These are phyloP conservation scores for Vigna angularis DNA, from an alignment of 306 rosid genomes.

Conservation along the genomic window DNA sequence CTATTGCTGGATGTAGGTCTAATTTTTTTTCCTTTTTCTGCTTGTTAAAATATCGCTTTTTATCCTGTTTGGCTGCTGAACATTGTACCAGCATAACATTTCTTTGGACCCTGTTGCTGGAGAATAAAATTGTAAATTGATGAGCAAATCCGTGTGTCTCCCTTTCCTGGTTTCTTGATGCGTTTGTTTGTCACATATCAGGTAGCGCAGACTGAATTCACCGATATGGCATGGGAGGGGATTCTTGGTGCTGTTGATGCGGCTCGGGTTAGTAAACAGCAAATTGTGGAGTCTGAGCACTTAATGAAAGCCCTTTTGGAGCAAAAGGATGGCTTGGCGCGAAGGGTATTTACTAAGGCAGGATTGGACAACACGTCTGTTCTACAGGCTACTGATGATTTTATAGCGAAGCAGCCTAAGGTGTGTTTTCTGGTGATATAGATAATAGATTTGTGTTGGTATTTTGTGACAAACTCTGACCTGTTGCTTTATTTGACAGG, in stretches of 20 bases:
- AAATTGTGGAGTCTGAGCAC: constrained; percentile 93
- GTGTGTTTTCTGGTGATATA: constrained; percentile 48
- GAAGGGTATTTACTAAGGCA: constrained; percentile 90
- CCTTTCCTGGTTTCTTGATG: background rate
- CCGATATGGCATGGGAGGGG: constrained; percentile 99
- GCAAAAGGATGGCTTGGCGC: constrained; percentile 91
- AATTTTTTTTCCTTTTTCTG: background rate
- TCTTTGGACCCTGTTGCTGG: background rate
- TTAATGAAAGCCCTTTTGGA: constrained; percentile 96
- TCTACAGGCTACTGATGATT: constrained; percentile 87
- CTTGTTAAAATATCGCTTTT: background rate
- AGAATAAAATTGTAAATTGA: background rate
- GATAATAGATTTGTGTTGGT: background rate
- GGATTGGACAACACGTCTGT: constrained; percentile 88
- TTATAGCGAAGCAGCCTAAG: constrained; percentile 88
- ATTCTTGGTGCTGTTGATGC: constrained; percentile 83
- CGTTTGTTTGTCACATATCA: constrained; percentile 42
- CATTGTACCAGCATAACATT: constrained; percentile 17
- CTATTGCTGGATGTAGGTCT: background rate
- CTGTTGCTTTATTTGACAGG: constrained; percentile 51
- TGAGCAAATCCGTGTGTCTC: background rate
- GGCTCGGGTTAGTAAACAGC: constrained; percentile 79
- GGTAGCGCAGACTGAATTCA: constrained; percentile 78
- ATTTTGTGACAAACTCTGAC: constrained; percentile 29
- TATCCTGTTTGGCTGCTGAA: background rate